Evolutionary conservation across 2,329 filamentous ascomycete genomes (phyloP), one percentile per base, ranked within the genome.

Genomic region (Diplodia scrobiculata): DNA sequence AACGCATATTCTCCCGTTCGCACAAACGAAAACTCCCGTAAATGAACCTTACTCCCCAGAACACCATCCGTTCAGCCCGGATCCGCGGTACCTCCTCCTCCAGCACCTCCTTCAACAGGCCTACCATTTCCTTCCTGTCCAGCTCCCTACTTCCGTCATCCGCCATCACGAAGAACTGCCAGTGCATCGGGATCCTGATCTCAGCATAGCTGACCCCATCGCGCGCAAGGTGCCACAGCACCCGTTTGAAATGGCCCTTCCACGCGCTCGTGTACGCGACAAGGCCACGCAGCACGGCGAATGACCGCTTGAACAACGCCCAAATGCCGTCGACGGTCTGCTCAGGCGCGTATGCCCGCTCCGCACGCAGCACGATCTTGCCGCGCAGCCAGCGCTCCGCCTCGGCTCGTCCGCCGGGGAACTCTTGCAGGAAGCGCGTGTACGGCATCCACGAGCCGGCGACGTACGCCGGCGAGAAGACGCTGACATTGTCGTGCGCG

Each of bases 201-300:
- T 91, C 89, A 29, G 87, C 88, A 70, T 90, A 91, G 75, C 88
- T 87, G 68, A 91, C 87, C 50, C 86, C 86, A 72, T 91, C 87
- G 6, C 79, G 72, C 19, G 86, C 83, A 73, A 91, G 86, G 67
- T 86, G 84, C 67, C 87, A 78, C 11, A 90, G 84, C 19, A 85
- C 86, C 3, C 79, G 74, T 9, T 79, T 77, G 2, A 87, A 89
- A 70, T 91, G 91, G 73, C 76, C 79, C 53, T 80, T 79, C 72
- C 87, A 90, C 3, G 87, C 87, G 2, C 79, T 81, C 72, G 86
- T 83, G 70, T 90, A 90, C 72, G 88, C 88, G 71, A 90, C 84
- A 0, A 91, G 79, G 0, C 89, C 89, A 72, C 91, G 83, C 91
- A 89, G 79, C 88, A 88, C 62, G 86, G 83, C 3, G 88, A 91